phyloP scores from a whole-genome alignment of 2,329 filamentous ascomycete genomes.

The Pseudocercospora macadamiae region DNA sequence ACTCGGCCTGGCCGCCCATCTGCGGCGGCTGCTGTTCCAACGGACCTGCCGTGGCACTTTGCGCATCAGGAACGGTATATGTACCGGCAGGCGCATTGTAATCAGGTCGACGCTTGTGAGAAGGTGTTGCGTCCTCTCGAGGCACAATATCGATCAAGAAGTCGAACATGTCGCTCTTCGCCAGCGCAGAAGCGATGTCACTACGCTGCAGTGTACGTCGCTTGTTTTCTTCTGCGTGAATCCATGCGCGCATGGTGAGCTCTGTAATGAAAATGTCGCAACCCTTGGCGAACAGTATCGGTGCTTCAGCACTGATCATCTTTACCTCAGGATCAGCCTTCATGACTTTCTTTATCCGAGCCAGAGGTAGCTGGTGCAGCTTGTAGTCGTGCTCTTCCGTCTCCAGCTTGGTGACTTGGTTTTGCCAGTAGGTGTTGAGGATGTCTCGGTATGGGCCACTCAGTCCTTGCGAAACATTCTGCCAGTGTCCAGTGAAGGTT shows the following conservation, averaged over 20 bases:
- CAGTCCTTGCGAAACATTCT: slow-evolving; percentile 95
- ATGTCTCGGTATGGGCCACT: slow-evolving; percentile 94
- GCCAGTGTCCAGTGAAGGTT: slow-evolving; percentile 91
- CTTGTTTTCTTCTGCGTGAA: slow-evolving; percentile 99
- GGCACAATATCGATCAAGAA: slow-evolving; percentile 99
- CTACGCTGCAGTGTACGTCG: slow-evolving; percentile 90
- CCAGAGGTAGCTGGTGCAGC: slow-evolving; percentile 90
- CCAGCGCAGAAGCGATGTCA: slow-evolving; percentile 92
- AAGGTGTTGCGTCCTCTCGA: slow-evolving; percentile 85
- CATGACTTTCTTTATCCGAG: slow-evolving; percentile 99
- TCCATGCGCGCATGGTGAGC: slow-evolving; percentile 98
- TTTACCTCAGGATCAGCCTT: slow-evolving; percentile 99
- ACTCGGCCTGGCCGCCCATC: slow-evolving; percentile 37
- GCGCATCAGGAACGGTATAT: slow-evolving; percentile 56
- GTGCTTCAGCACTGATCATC: slow-evolving; percentile 98
- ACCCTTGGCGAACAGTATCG: slow-evolving; percentile 96
- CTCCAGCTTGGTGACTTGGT: slow-evolving; percentile 94
- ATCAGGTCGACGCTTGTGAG: slow-evolving; percentile 68
- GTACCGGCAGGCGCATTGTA: slow-evolving; percentile 42
- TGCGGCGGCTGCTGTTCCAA: slow-evolving; percentile 35
- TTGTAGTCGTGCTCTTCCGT: slow-evolving; percentile 98
- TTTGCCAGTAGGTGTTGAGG: slow-evolving; percentile 98
- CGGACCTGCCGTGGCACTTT: slow-evolving; percentile 42
- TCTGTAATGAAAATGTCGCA: slow-evolving; percentile 97
- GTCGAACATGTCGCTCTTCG: slow-evolving; percentile 99